Conservation (phyloP, 2,329 filamentous ascomycete species). For the Diplodia intermedia region DNA sequence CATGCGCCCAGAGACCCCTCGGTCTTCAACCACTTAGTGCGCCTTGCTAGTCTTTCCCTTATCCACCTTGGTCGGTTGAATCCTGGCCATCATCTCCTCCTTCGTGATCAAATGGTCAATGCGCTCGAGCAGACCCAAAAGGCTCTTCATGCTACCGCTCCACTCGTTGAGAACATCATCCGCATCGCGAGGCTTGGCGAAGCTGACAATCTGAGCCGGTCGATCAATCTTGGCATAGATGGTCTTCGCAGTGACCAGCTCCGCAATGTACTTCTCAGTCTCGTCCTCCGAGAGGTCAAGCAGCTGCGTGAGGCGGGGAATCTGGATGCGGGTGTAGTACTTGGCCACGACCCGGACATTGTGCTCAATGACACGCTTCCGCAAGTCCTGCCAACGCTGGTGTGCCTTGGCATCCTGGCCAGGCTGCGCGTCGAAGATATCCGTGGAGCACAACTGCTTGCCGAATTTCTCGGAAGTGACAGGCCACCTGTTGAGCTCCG, state of each 20-base stretch:
- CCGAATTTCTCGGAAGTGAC: constrained; percentile 89
- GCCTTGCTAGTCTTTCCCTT: constrained; percentile 50
- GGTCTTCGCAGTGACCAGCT: constrained; percentile 95
- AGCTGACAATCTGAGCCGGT: constrained; percentile 88
- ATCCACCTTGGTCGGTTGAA: constrained; percentile 56
- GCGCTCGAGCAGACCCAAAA: constrained; percentile 82
- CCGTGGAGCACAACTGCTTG: constrained; percentile 83
- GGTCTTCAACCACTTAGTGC: constrained; percentile 40
- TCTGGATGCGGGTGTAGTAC: constrained; percentile 97
- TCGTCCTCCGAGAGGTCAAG: constrained; percentile 93
- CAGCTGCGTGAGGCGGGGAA: constrained; percentile 86
- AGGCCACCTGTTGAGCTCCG: constrained; percentile 98
- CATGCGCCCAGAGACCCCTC: background rate
- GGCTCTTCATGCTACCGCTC: constrained; percentile 97
- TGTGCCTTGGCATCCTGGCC: constrained; percentile 79
- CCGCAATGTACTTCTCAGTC: constrained; percentile 98
- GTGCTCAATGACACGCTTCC: constrained; percentile 98
- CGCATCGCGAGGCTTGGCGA: constrained; percentile 91
- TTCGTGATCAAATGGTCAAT: constrained; percentile 99
- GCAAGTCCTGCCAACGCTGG: constrained; percentile 89
- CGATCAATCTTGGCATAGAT: constrained; percentile 98
- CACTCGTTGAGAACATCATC: constrained; percentile 98
- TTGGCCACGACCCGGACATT: constrained; percentile 97
- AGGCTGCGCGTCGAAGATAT: constrained; percentile 79
- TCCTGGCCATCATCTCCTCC: constrained; percentile 96